Conservation (phyloP, 1,284 basidiomycete genomes). For the Flammula alnicola region DNA sequence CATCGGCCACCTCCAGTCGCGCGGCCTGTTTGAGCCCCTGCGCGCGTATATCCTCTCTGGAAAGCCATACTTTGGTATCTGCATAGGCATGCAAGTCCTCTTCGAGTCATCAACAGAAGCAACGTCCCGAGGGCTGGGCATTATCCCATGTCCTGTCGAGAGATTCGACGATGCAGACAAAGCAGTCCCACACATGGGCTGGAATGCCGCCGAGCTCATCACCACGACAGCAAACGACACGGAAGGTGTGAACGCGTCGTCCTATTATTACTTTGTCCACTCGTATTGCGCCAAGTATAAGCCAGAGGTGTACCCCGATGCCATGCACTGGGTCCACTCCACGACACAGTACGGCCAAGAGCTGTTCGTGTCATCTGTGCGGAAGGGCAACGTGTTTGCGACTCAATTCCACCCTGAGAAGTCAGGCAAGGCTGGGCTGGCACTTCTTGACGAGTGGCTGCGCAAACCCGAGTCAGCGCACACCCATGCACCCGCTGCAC, state of each 20-base stretch:
- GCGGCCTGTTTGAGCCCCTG: conserved; percentile 84
- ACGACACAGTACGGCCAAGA: conserved; percentile 94
- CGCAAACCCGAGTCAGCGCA: conserved; percentile 53
- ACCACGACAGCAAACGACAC: conserved; percentile 33
- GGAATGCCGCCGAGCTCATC: conserved; percentile 79
- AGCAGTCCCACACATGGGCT: conserved; percentile 98
- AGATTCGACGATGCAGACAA: conserved; percentile 76
- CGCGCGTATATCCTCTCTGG: conserved; percentile 87
- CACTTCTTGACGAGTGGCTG: conserved; percentile 86
- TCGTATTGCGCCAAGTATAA: conserved; percentile 87
- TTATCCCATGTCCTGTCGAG: conserved; percentile 74
- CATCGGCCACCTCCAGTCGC: conserved; percentile 74
- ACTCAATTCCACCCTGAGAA: conserved; percentile 99
- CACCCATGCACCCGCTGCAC: conserved; percentile 31
- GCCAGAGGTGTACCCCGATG: conserved; percentile 52
- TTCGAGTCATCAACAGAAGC: conserved; percentile 87
- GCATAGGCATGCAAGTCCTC: conserved; percentile 97
- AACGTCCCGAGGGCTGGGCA: conserved; percentile 66
- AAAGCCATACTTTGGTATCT: conserved; percentile 96
- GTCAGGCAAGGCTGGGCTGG: conserved; percentile 89
- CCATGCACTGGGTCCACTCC: conserved; percentile 80
- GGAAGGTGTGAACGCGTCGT: conserved; percentile 50
- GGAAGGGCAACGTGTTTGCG: conserved; percentile 88
- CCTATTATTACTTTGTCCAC: conserved; percentile 96
- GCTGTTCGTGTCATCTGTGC: conserved; percentile 88